Evolutionary conservation across 176 grass and related monocot genomes (phyloP).

Genomic region (Carex pumila): DNA sequence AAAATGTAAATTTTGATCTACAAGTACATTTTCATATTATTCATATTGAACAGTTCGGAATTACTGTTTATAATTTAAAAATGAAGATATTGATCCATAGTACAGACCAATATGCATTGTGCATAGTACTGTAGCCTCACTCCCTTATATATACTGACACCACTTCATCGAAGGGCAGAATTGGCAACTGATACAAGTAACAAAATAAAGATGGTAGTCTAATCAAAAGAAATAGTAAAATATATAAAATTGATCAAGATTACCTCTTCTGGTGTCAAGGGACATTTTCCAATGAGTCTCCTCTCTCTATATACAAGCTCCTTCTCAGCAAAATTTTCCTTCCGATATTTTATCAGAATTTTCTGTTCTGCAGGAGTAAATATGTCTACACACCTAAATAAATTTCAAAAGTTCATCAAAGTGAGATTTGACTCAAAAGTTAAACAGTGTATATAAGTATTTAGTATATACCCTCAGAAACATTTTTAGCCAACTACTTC

Average conservation of each 20-base stretch:
- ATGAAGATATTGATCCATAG: too few relatives aligned
- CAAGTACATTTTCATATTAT: too few relatives aligned
- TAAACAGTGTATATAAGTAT: not conserved
- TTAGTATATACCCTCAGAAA: not conserved
- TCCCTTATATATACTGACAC: not conserved
- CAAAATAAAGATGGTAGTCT: not conserved
- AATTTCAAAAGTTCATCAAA: not conserved
- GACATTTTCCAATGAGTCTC: constrained; percentile 81
- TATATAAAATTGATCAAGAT: not conserved
- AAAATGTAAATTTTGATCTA: too few relatives aligned
- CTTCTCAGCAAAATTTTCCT: constrained; percentile 72
- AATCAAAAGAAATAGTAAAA: not conserved
- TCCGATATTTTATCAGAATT: constrained; percentile 76
- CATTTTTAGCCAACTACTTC: not conserved
- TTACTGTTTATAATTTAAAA: too few relatives aligned
- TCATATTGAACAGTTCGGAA: too few relatives aligned
- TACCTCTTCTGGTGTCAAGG: constrained; percentile 99
- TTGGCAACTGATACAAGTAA: not conserved
- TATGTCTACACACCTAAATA: constrained; percentile 83
- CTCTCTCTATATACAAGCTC: constrained; percentile 61
- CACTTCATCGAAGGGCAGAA: not conserved
- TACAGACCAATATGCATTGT: too few relatives aligned
- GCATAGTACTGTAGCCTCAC: too few relatives aligned
- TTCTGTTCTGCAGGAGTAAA: constrained; percentile 74
- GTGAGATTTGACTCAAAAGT: not conserved